Percentiles rank a stretch among this genome's conserved stretches.
These are phyloP conservation scores for Brachypodium distachyon DNA, from an alignment of 202 grass and related monocot genomes.

Conservation along the genomic window DNA sequence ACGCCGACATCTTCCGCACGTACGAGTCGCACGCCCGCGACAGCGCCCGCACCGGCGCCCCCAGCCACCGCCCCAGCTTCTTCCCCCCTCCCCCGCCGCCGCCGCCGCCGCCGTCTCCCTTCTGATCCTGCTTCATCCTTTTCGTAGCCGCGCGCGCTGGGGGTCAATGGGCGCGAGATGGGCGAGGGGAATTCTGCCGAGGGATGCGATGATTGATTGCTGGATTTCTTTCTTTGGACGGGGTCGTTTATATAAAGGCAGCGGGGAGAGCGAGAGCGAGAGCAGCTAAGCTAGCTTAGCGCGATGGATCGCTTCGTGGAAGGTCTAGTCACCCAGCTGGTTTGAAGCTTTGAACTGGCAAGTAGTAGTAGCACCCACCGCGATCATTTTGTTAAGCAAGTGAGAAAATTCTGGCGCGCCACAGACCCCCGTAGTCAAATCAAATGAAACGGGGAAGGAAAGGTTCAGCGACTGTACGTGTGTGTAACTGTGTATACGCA, in stretches of 20 bases:
- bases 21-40: slow-evolving; percentile 63
- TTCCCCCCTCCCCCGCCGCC: background rate
- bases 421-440: slow-evolving; percentile 14
- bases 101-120: background rate
- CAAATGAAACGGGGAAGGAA: slow-evolving; percentile 9
- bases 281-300: background rate
- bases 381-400: slow-evolving; percentile 14
- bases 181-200: background rate
- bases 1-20: slow-evolving; percentile 50
- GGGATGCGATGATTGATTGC: slow-evolving; percentile 17
- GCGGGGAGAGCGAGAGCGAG: background rate
- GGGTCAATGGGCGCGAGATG: background rate
- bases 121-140: slow-evolving; percentile 5
- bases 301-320: background rate
- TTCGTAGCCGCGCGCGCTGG: background rate
- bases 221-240: no score
- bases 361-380: background rate
- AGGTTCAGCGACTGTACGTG: background rate
- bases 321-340: background rate
- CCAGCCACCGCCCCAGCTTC: slow-evolving; percentile 32
- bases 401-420: background rate
- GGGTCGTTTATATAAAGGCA: background rate
- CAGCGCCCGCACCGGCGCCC: slow-evolving; percentile 45
- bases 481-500: background rate
- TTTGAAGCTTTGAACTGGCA: slow-evolving; percentile 14